phyloP scores from a whole-genome alignment of 2,329 filamentous ascomycete genomes.

The Polytolypa hystricis region DNA sequence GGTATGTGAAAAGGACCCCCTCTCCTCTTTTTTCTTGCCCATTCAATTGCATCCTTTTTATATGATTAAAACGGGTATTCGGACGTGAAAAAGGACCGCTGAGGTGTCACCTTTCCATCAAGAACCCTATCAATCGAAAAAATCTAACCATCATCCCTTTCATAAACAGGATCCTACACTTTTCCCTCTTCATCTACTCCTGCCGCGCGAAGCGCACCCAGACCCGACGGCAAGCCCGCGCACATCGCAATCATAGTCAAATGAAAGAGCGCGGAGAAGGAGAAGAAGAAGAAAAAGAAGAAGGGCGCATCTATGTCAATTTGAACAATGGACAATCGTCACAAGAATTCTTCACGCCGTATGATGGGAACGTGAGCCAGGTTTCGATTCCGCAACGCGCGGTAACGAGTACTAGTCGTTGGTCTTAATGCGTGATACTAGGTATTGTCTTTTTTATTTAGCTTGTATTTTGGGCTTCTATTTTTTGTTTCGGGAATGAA shows the following conservation, averaged over 20 bases:
- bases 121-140: too few relatives aligned
- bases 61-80: too few relatives aligned
- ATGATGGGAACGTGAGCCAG: neutral
- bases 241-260: neutral
- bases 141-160: neutral
- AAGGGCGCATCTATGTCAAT: neutral
- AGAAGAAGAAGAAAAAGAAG: neutral
- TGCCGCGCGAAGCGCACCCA: neutral
- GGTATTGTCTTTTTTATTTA: too few relatives aligned
- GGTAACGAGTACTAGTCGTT: too few relatives aligned
- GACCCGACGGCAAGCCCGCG: neutral
- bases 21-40: too few relatives aligned
- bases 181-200: neutral
- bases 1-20: too few relatives aligned
- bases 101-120: neutral
- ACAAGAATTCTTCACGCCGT: neutral
- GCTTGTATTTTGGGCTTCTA: too few relatives aligned
- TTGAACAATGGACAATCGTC: neutral
- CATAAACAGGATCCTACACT: neutral
- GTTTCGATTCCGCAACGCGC: neutral
- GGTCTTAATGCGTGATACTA: too few relatives aligned
- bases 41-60: too few relatives aligned
- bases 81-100: neutral
- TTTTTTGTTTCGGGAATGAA: too few relatives aligned
- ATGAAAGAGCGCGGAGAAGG: neutral